Evolutionary conservation across 2,329 filamentous ascomycete genomes (phyloP).

Genomic region (Monosporascus sp.): DNA sequence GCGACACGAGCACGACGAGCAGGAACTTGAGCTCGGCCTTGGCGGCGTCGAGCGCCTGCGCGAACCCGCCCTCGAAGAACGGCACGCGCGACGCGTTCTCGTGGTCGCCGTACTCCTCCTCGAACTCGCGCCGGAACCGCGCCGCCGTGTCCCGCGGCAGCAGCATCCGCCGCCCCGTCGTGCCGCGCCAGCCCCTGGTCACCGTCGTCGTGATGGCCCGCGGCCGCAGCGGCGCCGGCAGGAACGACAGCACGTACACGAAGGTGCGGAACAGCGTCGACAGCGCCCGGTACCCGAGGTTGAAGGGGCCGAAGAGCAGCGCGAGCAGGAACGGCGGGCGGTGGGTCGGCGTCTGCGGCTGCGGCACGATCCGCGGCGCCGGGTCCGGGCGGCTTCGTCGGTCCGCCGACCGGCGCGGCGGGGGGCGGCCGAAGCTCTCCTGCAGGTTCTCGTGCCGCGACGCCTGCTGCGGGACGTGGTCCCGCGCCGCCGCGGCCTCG

Average conservation of each 20-base stretch:
- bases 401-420: slow-evolving; percentile 27
- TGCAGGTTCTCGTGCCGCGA: slow-evolving; percentile 70
- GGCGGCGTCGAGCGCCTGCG: slow-evolving; percentile 82
- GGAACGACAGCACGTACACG: slow-evolving; percentile 72
- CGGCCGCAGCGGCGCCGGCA: slow-evolving; percentile 61
- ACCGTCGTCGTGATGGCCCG: slow-evolving; percentile 50
- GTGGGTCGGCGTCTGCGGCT: slow-evolving; percentile 57
- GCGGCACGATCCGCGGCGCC: slow-evolving; percentile 83
- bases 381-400: slow-evolving; percentile 46
- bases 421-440: slow-evolving; percentile 44
- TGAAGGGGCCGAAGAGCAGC: slow-evolving; percentile 76
- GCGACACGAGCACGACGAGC: slow-evolving; percentile 80
- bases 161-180: slow-evolving; percentile 66
- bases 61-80: slow-evolving; percentile 85
- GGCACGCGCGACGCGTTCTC: slow-evolving; percentile 43
- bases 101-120: slow-evolving; percentile 80
- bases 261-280: slow-evolving; percentile 67
- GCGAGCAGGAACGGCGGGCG: slow-evolving; percentile 71
- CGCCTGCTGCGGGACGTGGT: slow-evolving; percentile 56
- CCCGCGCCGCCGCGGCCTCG: slow-evolving; percentile 63
- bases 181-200: slow-evolving; percentile 49
- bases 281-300: slow-evolving; percentile 67
- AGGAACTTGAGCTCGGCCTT: slow-evolving; percentile 91
- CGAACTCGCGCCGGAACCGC: slow-evolving; percentile 86
- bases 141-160: slow-evolving; percentile 83